phyloP scores from a whole-genome alignment of 176 grass and related monocot species.

The Poa pratensis region DNA sequence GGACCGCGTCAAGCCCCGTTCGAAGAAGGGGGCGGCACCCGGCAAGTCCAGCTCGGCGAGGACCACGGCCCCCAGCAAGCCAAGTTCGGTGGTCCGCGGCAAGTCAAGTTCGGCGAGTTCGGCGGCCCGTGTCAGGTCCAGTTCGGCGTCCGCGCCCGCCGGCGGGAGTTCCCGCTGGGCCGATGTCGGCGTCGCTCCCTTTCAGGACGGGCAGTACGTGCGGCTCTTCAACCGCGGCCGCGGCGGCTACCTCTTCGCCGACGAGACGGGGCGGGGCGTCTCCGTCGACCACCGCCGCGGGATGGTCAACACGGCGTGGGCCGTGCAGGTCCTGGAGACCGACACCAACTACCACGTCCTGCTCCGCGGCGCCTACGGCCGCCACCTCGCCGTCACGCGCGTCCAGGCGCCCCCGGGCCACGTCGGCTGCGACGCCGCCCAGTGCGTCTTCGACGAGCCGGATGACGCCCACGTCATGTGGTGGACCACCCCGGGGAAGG shows the following conservation, averaged over 20 bases:
- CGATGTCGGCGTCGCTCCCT: constrained; percentile 32
- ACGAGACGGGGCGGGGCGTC: constrained; percentile 40
- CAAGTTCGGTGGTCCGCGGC: neutral
- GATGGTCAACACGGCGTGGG: constrained; percentile 44
- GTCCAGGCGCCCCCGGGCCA: constrained; percentile 1
- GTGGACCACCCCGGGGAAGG: constrained; percentile 20
- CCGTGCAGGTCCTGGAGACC: constrained; percentile 43
- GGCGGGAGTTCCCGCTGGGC: neutral
- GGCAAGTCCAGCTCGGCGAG: neutral
- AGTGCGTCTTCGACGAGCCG: constrained; percentile 26
- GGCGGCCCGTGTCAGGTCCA: neutral
- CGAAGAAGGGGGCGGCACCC: neutral
- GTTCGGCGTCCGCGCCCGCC: neutral
- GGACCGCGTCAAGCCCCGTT: neutral
- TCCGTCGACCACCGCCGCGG: constrained; percentile 25
- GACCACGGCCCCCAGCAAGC: neutral
- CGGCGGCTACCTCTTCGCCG: constrained; percentile 45
- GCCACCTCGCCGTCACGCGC: constrained; percentile 38
- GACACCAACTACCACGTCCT: constrained; percentile 41
- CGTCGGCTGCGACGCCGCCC: constrained; percentile 28
- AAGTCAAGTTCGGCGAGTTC: neutral
- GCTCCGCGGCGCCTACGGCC: constrained; percentile 47
- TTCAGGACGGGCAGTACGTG: constrained; percentile 61
- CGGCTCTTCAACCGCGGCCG: constrained; percentile 52
- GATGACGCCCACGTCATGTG: constrained; percentile 34